A percentile compares a stretch with the other conserved stretches of the same genome.
Conservation (phyloP, 176 grass and related monocot genomes). For the Alopecurus myosuroides region DNA sequence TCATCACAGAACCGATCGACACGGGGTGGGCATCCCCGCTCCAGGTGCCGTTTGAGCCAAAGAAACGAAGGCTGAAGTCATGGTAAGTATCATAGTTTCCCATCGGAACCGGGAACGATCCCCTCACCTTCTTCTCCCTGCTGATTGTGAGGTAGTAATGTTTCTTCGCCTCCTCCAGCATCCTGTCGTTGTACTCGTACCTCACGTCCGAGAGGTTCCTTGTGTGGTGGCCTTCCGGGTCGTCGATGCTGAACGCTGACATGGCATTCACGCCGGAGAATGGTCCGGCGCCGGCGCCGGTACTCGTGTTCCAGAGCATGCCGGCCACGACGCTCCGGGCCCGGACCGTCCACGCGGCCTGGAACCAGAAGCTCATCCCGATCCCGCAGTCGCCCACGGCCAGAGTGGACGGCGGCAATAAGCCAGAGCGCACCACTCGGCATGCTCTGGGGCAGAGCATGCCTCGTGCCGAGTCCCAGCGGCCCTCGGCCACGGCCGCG, state of each 20-base stretch:
- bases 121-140: not conserved
- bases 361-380: slow-evolving; percentile 70
- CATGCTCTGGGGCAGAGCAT: slow-evolving; percentile 49
- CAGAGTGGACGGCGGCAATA: not conserved
- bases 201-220: slow-evolving; percentile 26
- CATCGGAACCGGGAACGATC: not conserved
- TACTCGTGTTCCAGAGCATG: slow-evolving; percentile 19
- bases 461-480: too few relatives aligned
- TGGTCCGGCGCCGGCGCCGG: too few relatives aligned
- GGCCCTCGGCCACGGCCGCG: slow-evolving; percentile 48
- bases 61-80: slow-evolving; percentile 33
- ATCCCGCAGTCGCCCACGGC: slow-evolving; percentile 35
- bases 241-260: slow-evolving; percentile 12
- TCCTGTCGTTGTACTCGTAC: slow-evolving; percentile 32
- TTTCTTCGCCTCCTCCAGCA: slow-evolving; percentile 14
- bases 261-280: too few relatives aligned
- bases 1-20: slow-evolving; percentile 1
- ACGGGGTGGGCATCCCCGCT: slow-evolving; percentile 16
- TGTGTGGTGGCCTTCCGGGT: too few relatives aligned
- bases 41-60: not conserved
- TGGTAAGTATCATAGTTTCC: slow-evolving; percentile 23
- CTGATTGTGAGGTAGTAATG: not conserved
- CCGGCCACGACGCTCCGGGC: slow-evolving; percentile 31
- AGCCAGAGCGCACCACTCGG: not conserved
- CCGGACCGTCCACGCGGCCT: slow-evolving; percentile 31